Percentiles rank a stretch among this genome's conserved stretches.
Conservation (phyloP, 345 rosid genomes). For the Salix arbutifolia region DNA sequence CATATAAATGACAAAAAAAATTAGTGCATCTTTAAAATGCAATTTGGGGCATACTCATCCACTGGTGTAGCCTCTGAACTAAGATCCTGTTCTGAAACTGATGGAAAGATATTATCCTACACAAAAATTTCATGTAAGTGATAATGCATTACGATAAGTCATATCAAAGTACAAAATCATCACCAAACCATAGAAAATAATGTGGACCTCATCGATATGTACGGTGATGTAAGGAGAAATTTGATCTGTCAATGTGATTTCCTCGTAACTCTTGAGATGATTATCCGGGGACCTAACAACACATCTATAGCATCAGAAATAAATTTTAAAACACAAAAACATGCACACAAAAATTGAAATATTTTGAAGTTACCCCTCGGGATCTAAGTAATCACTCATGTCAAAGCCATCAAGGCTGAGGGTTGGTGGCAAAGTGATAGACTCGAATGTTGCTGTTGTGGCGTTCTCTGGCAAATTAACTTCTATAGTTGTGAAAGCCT, state of each 20-base stretch:
- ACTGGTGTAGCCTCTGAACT: slow-evolving; percentile 23
- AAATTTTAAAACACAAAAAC: background rate
- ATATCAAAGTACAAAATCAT: background rate
- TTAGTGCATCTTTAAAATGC: background rate
- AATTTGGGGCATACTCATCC: slow-evolving; percentile 43
- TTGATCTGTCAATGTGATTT: slow-evolving; percentile 81
- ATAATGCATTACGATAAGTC: background rate
- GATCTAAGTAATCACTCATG: slow-evolving; percentile 34
- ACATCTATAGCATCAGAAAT: background rate
- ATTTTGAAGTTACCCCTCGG: slow-evolving; percentile 33
- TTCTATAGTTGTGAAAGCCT: slow-evolving; percentile 45
- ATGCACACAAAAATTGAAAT: background rate
- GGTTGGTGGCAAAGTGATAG: slow-evolving; percentile 64
- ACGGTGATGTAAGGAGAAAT: slow-evolving; percentile 65
- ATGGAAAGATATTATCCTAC: slow-evolving; percentile 40
- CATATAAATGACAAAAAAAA: background rate
- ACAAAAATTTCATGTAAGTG: background rate
- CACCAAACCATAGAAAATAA: background rate
- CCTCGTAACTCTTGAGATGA: slow-evolving; percentile 55
- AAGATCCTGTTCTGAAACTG: slow-evolving; percentile 16
- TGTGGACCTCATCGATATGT: slow-evolving; percentile 62
- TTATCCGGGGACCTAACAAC: slow-evolving; percentile 41
- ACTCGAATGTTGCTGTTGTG: slow-evolving; percentile 55
- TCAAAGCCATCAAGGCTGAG: slow-evolving; percentile 66
- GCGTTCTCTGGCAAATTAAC: slow-evolving; percentile 72